Conservation (phyloP, 2,329 filamentous ascomycete genomes). For the Colletotrichum aenigma region DNA sequence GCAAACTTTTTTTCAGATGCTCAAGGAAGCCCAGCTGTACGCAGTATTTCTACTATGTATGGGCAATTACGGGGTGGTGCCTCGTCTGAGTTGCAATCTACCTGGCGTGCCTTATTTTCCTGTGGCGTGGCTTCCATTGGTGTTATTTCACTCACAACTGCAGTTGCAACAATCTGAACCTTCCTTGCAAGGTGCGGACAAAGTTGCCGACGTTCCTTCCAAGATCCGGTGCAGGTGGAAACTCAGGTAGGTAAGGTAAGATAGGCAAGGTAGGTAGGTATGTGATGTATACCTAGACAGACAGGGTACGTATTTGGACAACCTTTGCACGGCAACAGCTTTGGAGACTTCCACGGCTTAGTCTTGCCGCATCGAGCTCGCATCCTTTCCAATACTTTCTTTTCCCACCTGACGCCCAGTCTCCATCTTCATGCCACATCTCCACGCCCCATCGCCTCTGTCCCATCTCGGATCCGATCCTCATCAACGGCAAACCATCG, state of each 20-base stretch:
- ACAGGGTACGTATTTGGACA: background rate
- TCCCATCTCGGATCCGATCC: slow-evolving; percentile 4
- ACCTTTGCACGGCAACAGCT: background rate
- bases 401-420: background rate
- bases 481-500: slow-evolving; percentile 9
- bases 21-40: background rate
- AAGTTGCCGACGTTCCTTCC: background rate
- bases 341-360: background rate
- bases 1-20: background rate
- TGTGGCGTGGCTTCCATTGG: background rate
- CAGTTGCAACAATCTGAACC: background rate
- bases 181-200: background rate
- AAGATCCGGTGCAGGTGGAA: background rate
- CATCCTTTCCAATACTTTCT: background rate
- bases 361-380: background rate
- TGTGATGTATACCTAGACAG: background rate
- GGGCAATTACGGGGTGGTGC: background rate
- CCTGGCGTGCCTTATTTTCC: background rate
- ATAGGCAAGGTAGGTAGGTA: background rate
- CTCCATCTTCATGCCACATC: background rate
- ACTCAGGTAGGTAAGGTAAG: background rate
- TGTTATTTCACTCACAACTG: background rate
- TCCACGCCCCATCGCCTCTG: background rate
- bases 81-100: background rate
- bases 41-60: background rate